Evolutionary conservation across 1,139 yeast genomes (phyloP).

Genomic region (Pichia sp.): DNA sequence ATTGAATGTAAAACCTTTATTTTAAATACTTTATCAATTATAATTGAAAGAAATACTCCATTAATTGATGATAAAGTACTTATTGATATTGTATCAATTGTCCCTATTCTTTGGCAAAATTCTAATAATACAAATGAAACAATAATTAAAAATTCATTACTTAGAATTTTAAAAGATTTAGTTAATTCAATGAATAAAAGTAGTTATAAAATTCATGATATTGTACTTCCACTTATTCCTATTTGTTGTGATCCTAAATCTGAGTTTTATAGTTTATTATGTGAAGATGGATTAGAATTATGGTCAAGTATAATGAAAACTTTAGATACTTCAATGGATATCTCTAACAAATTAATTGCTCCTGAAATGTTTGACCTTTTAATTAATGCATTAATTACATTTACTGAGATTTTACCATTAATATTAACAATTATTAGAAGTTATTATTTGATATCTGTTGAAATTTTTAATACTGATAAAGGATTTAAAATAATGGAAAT

Average conservation of each 20-base stretch:
- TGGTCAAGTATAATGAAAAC: slow-evolving; percentile 72
- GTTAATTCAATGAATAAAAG: slow-evolving; percentile 58
- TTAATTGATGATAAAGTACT: slow-evolving; percentile 46
- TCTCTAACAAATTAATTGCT: slow-evolving; percentile 39
- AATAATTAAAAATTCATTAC: slow-evolving; percentile 64
- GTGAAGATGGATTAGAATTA: slow-evolving; percentile 84
- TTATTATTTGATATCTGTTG: slow-evolving; percentile 56
- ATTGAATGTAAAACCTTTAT: slow-evolving; percentile 74
- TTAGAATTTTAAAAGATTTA: slow-evolving; percentile 62
- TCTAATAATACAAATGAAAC: slow-evolving; percentile 48
- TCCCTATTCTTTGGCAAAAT: slow-evolving; percentile 73
- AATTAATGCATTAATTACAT: slow-evolving; percentile 46
- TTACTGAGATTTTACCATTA: slow-evolving; percentile 73
- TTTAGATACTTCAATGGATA: slow-evolving; percentile 31
- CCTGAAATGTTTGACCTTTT: slow-evolving; percentile 38
- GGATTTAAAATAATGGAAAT: slow-evolving; percentile 43
- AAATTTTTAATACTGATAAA: slow-evolving; percentile 36
- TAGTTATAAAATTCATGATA: slow-evolving; percentile 53
- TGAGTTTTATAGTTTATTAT: slow-evolving; percentile 53
- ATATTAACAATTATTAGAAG: slow-evolving; percentile 66
- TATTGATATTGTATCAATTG: slow-evolving; percentile 48
- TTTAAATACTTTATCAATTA: slow-evolving; percentile 56
- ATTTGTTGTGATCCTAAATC: slow-evolving; percentile 60
- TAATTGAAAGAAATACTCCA: slow-evolving; percentile 63
- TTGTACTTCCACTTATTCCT: slow-evolving; percentile 61